Evolutionary conservation across 1,284 basidiomycete genomes (phyloP), one percentile per base, ranked within the genome.

Genomic region (Vanrija pseudolonga): DNA sequence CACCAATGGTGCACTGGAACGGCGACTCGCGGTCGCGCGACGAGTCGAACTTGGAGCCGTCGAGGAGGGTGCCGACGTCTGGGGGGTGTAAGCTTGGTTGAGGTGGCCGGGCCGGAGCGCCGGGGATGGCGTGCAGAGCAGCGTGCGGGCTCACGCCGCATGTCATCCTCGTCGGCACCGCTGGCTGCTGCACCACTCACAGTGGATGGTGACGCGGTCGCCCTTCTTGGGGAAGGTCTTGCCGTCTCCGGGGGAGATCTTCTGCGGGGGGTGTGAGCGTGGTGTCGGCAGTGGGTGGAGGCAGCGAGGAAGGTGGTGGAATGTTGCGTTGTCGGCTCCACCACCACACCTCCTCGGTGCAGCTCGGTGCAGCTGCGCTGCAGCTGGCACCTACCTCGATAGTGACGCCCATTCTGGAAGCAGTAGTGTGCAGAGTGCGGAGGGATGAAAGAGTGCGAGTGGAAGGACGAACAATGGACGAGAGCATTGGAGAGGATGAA

Each of bases 1-100:
- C 80, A 52, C 88, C 64, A 63, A 94, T 92, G 68, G 81, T 71
- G 20, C 88, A 90, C 67, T 79, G 72, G 76, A 93, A 93, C 3
- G 89, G 84, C 45, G 62, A 54, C 64, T 69, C 69, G 55, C 78
- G 74, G 69, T 78, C 76, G 55, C 76, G 68, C 52, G 77, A 78
- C 48, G 75, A 77, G 68, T 78, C 76, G 57, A 78, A 78, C 67
- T 76, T 75, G 69, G 67, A 67, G 50, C 76, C 76, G 66, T 77
- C 72, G 12, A 65, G 66, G 60, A 78, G 71, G 57, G 73, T 77
- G 49, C 76, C 76, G 53, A 72, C 69, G 75, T 78, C 74, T 76
- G 36, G 14, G 6, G 18, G 19, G 41, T 18, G 28, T 47, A 3
- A 44, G 45, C 36, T n/a, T n/a, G n/a, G n/a, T n/a, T 14, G 19